phyloP scores from a whole-genome alignment of 2,329 filamentous ascomycete species.

The Fusarium staphyleae region DNA sequence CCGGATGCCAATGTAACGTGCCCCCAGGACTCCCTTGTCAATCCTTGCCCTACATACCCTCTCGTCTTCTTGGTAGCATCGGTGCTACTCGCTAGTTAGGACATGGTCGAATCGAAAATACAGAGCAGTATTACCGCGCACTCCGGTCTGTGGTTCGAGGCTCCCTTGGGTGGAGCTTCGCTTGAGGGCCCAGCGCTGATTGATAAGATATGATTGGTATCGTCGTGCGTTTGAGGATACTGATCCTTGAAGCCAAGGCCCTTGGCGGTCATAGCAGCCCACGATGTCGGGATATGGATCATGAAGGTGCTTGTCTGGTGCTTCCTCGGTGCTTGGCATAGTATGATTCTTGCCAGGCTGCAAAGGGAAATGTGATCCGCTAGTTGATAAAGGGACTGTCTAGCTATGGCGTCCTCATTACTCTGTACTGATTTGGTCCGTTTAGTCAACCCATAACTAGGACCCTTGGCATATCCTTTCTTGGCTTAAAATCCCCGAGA shows the following conservation, averaged over 20 bases:
- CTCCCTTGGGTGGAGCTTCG: neutral
- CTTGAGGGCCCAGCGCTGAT: neutral
- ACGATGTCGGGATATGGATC: neutral
- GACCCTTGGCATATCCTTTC: neutral
- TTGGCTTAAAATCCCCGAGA: too few relatives aligned
- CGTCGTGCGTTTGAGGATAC: neutral
- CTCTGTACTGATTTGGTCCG: neutral
- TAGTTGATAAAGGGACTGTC: neutral
- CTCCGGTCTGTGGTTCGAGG: conserved; percentile 9
- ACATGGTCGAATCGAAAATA: neutral
- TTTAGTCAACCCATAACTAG: neutral
- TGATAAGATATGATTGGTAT: conserved; percentile 17
- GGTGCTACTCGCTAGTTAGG: neutral
- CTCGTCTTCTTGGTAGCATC: neutral
- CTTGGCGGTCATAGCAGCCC: neutral
- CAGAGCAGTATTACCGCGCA: neutral
- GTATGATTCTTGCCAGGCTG: too few relatives aligned
- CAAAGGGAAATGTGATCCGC: neutral
- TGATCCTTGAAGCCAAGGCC: neutral
- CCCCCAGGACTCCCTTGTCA: neutral
- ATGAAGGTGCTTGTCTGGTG: neutral
- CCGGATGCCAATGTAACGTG: conserved; percentile 1
- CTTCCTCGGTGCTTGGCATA: conserved; percentile 8
- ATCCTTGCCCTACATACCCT: neutral
- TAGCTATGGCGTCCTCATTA: neutral